Conservation (phyloP, 371 early-diverging fungal genomes). For the Rhizopus delemar region DNA sequence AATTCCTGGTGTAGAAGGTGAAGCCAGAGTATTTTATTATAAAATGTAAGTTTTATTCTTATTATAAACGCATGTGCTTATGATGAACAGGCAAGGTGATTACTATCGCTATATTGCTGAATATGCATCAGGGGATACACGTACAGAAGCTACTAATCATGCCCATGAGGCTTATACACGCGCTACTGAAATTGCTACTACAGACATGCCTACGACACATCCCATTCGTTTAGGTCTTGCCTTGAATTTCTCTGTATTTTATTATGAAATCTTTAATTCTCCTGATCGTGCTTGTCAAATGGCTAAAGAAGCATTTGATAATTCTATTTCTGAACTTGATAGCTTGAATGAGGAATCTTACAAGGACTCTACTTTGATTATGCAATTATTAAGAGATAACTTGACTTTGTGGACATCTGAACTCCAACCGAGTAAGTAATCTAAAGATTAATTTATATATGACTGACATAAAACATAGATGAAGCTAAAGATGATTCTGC, state of each 20-base stretch:
- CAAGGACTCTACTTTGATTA: conserved; percentile 99
- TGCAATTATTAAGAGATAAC: conserved; percentile 99
- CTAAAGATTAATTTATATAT: too few species aligned
- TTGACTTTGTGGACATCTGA: conserved; percentile 99
- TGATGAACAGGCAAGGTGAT: conserved; percentile 89
- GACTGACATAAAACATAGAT: too few species aligned
- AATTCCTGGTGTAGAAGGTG: conserved; percentile 83
- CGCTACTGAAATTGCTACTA: conserved; percentile 93
- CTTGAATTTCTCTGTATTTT: conserved; percentile 99
- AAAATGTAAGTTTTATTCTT: conserved; percentile 81
- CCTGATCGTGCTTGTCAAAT: conserved; percentile 98
- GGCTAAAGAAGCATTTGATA: conserved; percentile 99
- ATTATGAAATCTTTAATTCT: conserved; percentile 99
- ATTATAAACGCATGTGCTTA: background rate
- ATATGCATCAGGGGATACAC: conserved; percentile 85
- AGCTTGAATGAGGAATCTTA: conserved; percentile 98
- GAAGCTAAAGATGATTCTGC: too few species aligned
- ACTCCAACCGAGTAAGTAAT: conserved; percentile 73
- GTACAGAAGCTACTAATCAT: conserved; percentile 83
- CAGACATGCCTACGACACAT: conserved; percentile 95
- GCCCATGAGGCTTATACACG: conserved; percentile 96
- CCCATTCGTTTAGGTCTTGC: conserved; percentile 99
- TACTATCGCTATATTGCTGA: conserved; percentile 99
- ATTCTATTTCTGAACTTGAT: conserved; percentile 98
- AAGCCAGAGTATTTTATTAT: conserved; percentile 98